Conservation (phyloP, 2,329 filamentous ascomycete species). For the Phaeosphaeria sp. region DNA sequence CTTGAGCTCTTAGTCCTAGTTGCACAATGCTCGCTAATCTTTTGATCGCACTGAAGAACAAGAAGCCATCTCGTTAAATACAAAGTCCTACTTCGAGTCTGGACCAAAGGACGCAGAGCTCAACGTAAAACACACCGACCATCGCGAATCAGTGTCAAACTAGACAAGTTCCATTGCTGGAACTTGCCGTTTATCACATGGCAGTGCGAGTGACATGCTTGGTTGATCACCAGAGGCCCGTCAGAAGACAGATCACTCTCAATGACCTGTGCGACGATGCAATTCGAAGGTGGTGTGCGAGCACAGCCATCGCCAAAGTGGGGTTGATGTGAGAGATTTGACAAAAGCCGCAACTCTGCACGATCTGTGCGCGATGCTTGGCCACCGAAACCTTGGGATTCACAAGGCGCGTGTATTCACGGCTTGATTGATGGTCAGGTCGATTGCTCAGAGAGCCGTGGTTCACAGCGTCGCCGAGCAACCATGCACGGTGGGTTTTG, state of each 20-base stretch:
- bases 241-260: too few relatives aligned
- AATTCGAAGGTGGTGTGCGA: too few relatives aligned
- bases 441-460: background rate
- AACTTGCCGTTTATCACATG: background rate
- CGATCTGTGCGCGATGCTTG: background rate
- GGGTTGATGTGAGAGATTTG: too few relatives aligned
- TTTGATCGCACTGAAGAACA: too few relatives aligned
- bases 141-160: constrained; percentile 2
- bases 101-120: background rate
- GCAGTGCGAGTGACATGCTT: background rate
- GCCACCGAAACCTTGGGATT: background rate
- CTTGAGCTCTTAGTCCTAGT: too few relatives aligned
- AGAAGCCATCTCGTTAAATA: background rate
- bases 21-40: too few relatives aligned
- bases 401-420: background rate
- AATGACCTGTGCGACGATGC: too few relatives aligned
- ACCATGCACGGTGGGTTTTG: background rate
- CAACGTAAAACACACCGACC: constrained; percentile 3
- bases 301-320: too few relatives aligned
- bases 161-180: constrained; percentile 2
- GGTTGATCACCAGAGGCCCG: background rate
- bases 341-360: too few relatives aligned
- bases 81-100: background rate
- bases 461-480: background rate
- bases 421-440: background rate